Percentiles rank a stretch among this genome's conserved stretches.
Evolutionary conservation across 2,329 filamentous ascomycete genomes (phyloP).

Genomic region (Zalaria sp.): DNA sequence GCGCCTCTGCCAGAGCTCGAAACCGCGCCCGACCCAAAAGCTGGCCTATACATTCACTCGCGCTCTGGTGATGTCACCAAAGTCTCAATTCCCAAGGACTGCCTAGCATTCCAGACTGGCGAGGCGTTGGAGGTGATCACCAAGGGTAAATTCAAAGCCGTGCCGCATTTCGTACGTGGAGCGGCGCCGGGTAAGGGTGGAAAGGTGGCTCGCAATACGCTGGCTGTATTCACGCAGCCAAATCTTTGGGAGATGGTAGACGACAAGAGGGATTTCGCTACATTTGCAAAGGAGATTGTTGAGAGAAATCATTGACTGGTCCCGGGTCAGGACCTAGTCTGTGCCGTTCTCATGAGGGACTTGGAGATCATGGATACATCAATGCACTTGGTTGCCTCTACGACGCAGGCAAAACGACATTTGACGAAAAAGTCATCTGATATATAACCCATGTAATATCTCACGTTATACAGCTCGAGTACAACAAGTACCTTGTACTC

Average conservation of each 20-base stretch:
- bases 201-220: conserved; percentile 52
- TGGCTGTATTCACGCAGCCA: conserved; percentile 94
- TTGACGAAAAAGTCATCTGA: no score
- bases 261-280: conserved; percentile 55
- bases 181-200: conserved; percentile 40
- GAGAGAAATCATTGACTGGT: conserved; percentile 27
- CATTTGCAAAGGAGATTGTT: conserved; percentile 49
- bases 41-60: conserved; percentile 89
- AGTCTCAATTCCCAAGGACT: conserved; percentile 79
- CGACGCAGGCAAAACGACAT: no score
- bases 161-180: conserved; percentile 88
- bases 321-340: no score
- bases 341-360: no score
- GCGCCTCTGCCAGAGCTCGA: conserved; percentile 54
- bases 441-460: no score
- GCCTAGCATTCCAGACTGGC: conserved; percentile 91
- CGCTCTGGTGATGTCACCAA: conserved; percentile 73
- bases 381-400: no score
- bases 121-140: conserved; percentile 87
- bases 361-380: no score
- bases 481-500: no score
- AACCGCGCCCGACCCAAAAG: conserved; percentile 63
- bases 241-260: conserved; percentile 74
- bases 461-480: no score
- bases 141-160: conserved; percentile 77